Conservation (phyloP, 148 eudicot species). For the Pouteria glomerata region DNA sequence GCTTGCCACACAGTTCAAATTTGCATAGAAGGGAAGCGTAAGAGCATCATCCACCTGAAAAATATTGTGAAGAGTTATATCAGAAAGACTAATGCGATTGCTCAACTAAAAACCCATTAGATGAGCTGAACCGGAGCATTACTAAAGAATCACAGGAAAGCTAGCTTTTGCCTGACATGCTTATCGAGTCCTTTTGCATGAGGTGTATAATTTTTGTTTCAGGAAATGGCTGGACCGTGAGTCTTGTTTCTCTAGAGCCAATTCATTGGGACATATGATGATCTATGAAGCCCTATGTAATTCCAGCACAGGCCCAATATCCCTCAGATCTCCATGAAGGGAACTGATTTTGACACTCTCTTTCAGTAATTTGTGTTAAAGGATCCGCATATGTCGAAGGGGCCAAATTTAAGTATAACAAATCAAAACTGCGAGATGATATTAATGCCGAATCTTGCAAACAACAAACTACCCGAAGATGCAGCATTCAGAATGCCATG, state of each 20-base stretch:
- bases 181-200: slow-evolving; percentile 30
- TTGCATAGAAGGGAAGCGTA: slow-evolving; percentile 55
- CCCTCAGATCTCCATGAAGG: slow-evolving; percentile 45
- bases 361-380: slow-evolving; percentile 26
- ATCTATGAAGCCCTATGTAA: slow-evolving; percentile 59
- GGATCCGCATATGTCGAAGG: slow-evolving; percentile 32
- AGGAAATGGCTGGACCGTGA: slow-evolving; percentile 41
- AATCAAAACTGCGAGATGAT: neutral
- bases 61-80: neutral
- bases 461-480: slow-evolving; percentile 57
- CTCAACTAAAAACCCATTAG: neutral
- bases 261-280: slow-evolving; percentile 45
- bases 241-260: slow-evolving; percentile 37
- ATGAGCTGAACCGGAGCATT: neutral
- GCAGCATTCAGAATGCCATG: slow-evolving; percentile 68
- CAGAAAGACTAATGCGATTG: neutral
- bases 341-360: slow-evolving; percentile 27
- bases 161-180: slow-evolving; percentile 51
- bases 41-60: slow-evolving; percentile 63
- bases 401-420: neutral
- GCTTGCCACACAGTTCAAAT: slow-evolving; percentile 52
- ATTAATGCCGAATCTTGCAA: neutral
- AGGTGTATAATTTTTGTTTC: slow-evolving; percentile 25
- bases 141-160: neutral
- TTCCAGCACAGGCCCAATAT: slow-evolving; percentile 40